Evolutionary conservation across 441 rosid species (phyloP).

Genomic region (Pelargonium fulgidum): DNA sequence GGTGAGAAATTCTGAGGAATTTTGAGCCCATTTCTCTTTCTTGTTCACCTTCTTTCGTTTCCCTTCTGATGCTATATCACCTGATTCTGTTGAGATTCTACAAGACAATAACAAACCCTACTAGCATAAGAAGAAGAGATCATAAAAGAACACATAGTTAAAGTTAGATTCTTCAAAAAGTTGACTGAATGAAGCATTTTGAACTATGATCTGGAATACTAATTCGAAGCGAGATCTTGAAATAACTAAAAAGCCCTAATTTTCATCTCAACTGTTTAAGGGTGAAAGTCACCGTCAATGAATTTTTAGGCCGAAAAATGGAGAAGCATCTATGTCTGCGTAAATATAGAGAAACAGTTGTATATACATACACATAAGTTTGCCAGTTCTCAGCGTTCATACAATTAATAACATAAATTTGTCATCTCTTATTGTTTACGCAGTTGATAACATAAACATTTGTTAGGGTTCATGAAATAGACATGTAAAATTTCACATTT

Average conservation of each 20-base stretch:
- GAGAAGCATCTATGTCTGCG: too few relatives aligned
- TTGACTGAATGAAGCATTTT: not conserved
- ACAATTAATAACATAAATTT: not conserved
- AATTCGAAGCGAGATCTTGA: too few relatives aligned
- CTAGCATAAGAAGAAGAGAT: not conserved
- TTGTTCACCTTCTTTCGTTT: not conserved
- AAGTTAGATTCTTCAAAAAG: not conserved
- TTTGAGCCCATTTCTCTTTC: not conserved
- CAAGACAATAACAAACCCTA: not conserved
- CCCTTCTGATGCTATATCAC: not conserved
- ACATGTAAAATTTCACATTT: not conserved
- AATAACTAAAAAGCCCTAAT: too few relatives aligned
- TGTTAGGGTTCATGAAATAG: not conserved
- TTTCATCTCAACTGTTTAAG: too few relatives aligned
- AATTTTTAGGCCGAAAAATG: not conserved
- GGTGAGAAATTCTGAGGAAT: slow-evolving; percentile 2
- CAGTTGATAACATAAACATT: not conserved
- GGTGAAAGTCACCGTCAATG: not conserved
- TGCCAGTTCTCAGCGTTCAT: not conserved
- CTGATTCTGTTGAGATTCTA: slow-evolving; percentile 5
- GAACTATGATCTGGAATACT: not conserved
- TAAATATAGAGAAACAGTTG: not conserved
- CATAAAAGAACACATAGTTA: not conserved
- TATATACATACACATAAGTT: not conserved
- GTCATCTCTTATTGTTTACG: not conserved